Evolutionary conservation across 345 rosid species (phyloP).

Genomic region (Stellera chamaejasme): DNA sequence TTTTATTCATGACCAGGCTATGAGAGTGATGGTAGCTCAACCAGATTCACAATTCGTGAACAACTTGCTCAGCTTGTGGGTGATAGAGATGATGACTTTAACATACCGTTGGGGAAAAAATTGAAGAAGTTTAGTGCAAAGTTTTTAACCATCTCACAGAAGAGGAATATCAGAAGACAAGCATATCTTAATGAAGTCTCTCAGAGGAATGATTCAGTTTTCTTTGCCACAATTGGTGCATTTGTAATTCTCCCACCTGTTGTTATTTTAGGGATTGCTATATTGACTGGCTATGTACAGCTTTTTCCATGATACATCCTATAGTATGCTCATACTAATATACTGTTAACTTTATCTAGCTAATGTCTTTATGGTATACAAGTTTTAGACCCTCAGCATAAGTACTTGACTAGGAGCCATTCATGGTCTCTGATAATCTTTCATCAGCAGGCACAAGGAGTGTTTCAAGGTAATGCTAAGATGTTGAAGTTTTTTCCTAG

Average conservation of each 20-base stretch:
- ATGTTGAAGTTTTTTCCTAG: too few species aligned
- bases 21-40: slow-evolving; percentile 38
- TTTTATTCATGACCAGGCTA: slow-evolving; percentile 31
- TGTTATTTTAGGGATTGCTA: slow-evolving; percentile 61
- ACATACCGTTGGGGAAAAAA: slow-evolving; percentile 60
- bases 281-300: slow-evolving; percentile 80
- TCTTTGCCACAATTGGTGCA: slow-evolving; percentile 87
- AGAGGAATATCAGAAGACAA: slow-evolving; percentile 89
- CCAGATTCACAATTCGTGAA: slow-evolving; percentile 47
- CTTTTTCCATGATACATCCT: slow-evolving; percentile 58
- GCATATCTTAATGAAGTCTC: slow-evolving; percentile 71
- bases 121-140: slow-evolving; percentile 75
- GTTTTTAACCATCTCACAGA: slow-evolving; percentile 75
- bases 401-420: too few species aligned
- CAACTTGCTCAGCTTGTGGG: slow-evolving; percentile 59
- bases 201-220: slow-evolving; percentile 74
- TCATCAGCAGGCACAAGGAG: too few species aligned
- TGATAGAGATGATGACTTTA: slow-evolving; percentile 68
- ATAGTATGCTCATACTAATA: not conserved
- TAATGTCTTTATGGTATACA: too few species aligned
- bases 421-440: too few species aligned
- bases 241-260: slow-evolving; percentile 80
- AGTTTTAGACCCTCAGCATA: too few species aligned
- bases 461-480: too few species aligned
- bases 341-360: not conserved